Base-by-base conservation (phyloP, 1,139 yeast genomes). In the Candida anutae region DNA sequence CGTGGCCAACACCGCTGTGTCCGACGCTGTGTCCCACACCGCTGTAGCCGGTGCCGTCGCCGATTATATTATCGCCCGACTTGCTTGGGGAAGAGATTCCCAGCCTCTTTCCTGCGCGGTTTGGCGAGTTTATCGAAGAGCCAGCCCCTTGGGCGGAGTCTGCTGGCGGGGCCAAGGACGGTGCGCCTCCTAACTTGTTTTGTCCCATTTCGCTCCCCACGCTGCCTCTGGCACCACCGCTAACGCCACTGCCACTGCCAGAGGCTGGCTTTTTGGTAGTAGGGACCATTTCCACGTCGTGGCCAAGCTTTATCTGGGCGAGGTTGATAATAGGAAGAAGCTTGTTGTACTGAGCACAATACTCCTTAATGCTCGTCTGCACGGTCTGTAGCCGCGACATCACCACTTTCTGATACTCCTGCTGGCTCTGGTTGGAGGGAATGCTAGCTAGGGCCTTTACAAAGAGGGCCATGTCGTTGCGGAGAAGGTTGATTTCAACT, bases 271-370 rank as follows among this genome's bases (percentile, higher is more conserved):
- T n/a, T n/a, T n/a, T n/a, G n/a, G 22, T n/a, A 6, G 22, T 39
- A 13, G 57, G 55, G 16, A 49, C 45, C 3, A 45, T 50, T 37
- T 65, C 72, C 16, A 58, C 69, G 23, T 64, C 71, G 31, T 63
- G 64, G 1, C 71, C 72, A 29, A 65, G 48, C 34, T 64, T 67
- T 22, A 67, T 60, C 40, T 70, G 76, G 1, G 75, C 61, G 36
- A 67, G 55, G 35, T 69, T 62, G 23, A 72, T 66, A 21, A 71
- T 57, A 3, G 76, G 77, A 3, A 68, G 47, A 13, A 69, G 45
- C 35, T 61, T 54, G 33, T 61, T 64, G 40, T 69, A 70, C 31
- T 66, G 58, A 4, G 42, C 50, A 36, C 69, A 61, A 33, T 69
- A 70, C 5, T 58, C 62, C 24, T 55, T 56, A 21, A 69, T 65